Evolutionary conservation across 2,329 filamentous ascomycete genomes (phyloP), one percentile per base, ranked within the genome.

Genomic region (Mariannaea elegans): DNA sequence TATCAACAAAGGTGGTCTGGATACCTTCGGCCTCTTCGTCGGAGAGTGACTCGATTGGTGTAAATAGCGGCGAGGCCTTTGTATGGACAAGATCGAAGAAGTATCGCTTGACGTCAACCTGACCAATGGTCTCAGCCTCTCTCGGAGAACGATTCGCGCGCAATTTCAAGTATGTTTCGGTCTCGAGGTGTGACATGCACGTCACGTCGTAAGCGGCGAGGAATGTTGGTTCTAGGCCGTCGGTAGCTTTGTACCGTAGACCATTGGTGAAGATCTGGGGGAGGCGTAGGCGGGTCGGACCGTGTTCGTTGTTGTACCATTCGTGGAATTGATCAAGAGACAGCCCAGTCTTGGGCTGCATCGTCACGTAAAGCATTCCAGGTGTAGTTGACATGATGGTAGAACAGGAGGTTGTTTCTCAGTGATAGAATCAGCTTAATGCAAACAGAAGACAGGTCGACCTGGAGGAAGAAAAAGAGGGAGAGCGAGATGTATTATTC

Each of bases 281-380:
- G 13, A 96, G 79, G 47, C 92, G 89, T 7, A 96, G 84, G 46
- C 93, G 90, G 14, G 88, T 86, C 16, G 93, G 93, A 53, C 93
- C 93, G 78, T 97, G 93, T 79, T 97, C 93, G 76, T 93, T 95
- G 80, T 96, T 94, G 81, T 97, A 97, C 91, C 92, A 94, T 74
- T 96, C 92, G 76, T 96, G 90, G 78, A 97, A 96, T 71, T 91
- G 87, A 63, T 86, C 81, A 46, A 84, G 77, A 55, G 88, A 81
- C 68, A 93, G 82, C 66, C 83, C 84, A 57, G 85, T 81, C 74
- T 85, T 83, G 69, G 92, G 92, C 77, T 94, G 88, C 90, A 96
- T 96, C 14, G 91, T 93, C 67, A 97, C 93, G 75, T 90, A 93
- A 72, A 97, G 87, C 70, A 93, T 87, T 60, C 92, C 92, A 9